Evolutionary conservation across 2,329 filamentous ascomycete species (phyloP).

Genomic region (Colletotrichum sp.): DNA sequence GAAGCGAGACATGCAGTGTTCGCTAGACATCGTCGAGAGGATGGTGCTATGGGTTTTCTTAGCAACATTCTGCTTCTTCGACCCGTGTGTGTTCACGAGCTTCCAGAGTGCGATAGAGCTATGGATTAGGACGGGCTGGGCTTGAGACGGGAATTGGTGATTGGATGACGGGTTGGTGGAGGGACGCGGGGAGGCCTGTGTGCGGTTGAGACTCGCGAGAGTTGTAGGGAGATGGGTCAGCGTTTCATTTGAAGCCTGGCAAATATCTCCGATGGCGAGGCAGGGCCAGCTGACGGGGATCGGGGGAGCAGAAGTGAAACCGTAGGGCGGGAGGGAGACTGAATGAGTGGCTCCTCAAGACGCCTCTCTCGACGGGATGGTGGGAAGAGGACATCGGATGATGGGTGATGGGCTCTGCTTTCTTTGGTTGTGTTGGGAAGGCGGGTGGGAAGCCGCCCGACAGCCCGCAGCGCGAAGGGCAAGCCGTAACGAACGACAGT

Average conservation of each 20-base stretch:
- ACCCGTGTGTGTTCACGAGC: neutral
- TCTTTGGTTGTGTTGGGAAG: neutral
- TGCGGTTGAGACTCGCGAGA: neutral
- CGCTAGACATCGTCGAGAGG: neutral
- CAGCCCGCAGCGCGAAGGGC: neutral
- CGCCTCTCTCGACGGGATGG: neutral
- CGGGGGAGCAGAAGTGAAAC: slow-evolving; percentile 10
- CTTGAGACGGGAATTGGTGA: neutral
- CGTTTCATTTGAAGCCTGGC: slow-evolving; percentile 17
- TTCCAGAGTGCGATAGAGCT: neutral
- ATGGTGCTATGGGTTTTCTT: neutral
- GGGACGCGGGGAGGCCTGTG: neutral
- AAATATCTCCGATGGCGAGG: neutral
- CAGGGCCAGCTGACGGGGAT: slow-evolving; percentile 14
- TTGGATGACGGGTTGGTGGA: slow-evolving; percentile 2
- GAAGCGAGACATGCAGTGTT: neutral
- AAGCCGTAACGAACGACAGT: neutral
- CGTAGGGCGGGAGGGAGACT: neutral
- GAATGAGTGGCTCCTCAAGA: slow-evolving; percentile 10
- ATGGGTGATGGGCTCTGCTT: slow-evolving; percentile 1
- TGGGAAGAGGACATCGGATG: slow-evolving; percentile 9
- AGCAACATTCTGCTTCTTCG: neutral
- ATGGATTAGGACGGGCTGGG: neutral
- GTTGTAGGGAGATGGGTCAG: neutral
- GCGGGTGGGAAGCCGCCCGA: neutral